Base-by-base conservation (phyloP, 129 eudicot species). In the Tagetes erecta region DNA sequence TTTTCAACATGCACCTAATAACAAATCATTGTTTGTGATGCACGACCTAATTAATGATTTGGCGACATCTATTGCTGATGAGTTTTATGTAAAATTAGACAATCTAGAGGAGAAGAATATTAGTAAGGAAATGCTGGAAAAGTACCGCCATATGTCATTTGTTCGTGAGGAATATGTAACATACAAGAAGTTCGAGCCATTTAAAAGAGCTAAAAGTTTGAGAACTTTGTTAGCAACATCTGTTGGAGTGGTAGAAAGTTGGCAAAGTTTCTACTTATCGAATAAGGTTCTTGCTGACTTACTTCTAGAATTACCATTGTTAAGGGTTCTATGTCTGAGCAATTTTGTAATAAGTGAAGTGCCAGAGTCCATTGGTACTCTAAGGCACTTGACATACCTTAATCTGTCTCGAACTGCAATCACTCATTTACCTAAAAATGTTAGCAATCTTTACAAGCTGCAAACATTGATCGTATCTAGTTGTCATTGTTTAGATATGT, bases 11-110 rank as follows among this genome's bases (percentile, higher is more conserved):
- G 51, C 74, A 3, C 59, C 75, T 49, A 38, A 57, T 30, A 14
- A 37, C 6, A 40, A 45, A 66, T 77, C 78, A 0, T 2, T n/a
- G 63, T 73, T 33, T 37, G 78, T 76, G 53, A 76, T 81, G 82
- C 85, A 84, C 74, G 83, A 84, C 44, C 41, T 84, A 8, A 70
- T 80, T 63, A 38, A 84, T 73, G 88, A 80, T 14, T 14, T 80
- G 35, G 79, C 85, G 1, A 62, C 56, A 8, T 74, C 6, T 38
- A 75, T 76, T 57, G 70, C 85, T 20, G 59, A 80, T 0, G 64
- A 42, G 9, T 59, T 72, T 11, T 78, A 63, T 40, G 20, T 60
- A 65, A 68, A 67, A 66, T 60, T 70, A 20, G 27, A 20, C 27
- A 20, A 20, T 20, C 27, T 20, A 20, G 27, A 20, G 30, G 87